Evolutionary conservation across 768 basidiomycete species (phyloP), one percentile per base, ranked within the genome.

Genomic region (Amanita molliuscula): DNA sequence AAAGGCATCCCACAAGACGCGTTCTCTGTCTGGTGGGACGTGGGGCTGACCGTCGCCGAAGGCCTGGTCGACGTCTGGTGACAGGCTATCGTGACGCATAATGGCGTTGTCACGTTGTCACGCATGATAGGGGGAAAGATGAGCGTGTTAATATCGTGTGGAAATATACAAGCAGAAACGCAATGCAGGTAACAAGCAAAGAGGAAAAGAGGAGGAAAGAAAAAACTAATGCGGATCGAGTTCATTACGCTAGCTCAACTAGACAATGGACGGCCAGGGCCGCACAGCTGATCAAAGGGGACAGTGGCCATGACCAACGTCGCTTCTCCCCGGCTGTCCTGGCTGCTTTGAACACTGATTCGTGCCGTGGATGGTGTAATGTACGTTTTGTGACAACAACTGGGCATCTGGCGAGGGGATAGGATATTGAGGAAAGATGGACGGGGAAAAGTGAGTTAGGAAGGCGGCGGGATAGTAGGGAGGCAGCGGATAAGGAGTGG

Each of bases 1-100:
- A 60, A 90, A 76, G 34, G 78, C 68, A 41, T 85, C 81, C 84
- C 85, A 87, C 33, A 86, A 71, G 28, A 79, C 79, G 52, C 68
- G 72, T 56, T 84, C 83, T 60, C 75, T 79, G 57, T 76, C 71
- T 20, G 59, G 40, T 54, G 44, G 57, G 53, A 55, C 56, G 53
- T 46, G 53, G 18, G 47, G 25, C 15, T 50, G 18, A 50, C 54
- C 46, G 16, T 44, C 52, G 43, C 60, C 56, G 18, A 55, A 60
- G 15, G 61, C 55, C 23, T 63, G 63, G n/a, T 64, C 61, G 44
- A 64, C 64, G 21, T n/a, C 26, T 13, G 44, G 29, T 33, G 44
- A 45, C 16, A n/a, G 16, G 4, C n/a, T n/a, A 11, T 20, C 31
- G 21, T 40, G 16, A 16, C 21, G 29, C 31, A 29, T 11, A 21